phyloP scores from a whole-genome alignment of 2,329 filamentous ascomycete genomes.

The Chrysoporthe puriensis region DNA sequence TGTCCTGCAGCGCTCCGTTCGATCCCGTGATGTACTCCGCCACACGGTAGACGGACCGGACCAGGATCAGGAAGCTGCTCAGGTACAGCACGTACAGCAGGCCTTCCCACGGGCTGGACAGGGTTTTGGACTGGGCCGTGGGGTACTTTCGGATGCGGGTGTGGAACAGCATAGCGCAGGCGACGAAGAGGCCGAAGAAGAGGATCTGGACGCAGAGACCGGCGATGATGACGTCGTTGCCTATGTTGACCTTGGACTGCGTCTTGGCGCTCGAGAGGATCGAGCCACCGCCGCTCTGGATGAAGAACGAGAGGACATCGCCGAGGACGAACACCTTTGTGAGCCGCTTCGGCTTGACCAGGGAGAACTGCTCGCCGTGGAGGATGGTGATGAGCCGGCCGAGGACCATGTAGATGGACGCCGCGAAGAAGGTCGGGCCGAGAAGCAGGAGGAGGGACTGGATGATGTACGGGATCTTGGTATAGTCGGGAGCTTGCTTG shows the following conservation, averaged over 20 bases:
- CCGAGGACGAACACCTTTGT: slow-evolving; percentile 24
- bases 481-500: slow-evolving; percentile 14
- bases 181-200: slow-evolving; percentile 53
- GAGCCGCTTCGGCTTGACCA: slow-evolving; percentile 15
- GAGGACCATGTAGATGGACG: slow-evolving; percentile 26
- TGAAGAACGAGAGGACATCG: slow-evolving; percentile 21
- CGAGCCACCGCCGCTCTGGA: slow-evolving; percentile 17
- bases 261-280: background rate
- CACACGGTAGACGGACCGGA: slow-evolving; percentile 41
- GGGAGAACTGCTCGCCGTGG: slow-evolving; percentile 9
- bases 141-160: slow-evolving; percentile 36
- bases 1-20: slow-evolving; percentile 45
- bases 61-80: slow-evolving; percentile 37
- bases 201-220: slow-evolving; percentile 54
- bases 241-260: slow-evolving; percentile 24
- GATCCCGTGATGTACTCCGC: slow-evolving; percentile 48
- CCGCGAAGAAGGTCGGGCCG: slow-evolving; percentile 21
- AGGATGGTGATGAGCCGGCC: slow-evolving; percentile 18
- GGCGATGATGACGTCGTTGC: slow-evolving; percentile 31
- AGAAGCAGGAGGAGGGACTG: slow-evolving; percentile 23
- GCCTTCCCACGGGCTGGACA: slow-evolving; percentile 34
- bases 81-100: slow-evolving; percentile 20
- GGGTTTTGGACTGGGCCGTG: slow-evolving; percentile 20
- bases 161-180: slow-evolving; percentile 48
- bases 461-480: slow-evolving; percentile 16